These are phyloP conservation scores for Silene uniflora DNA, from an alignment of 148 eudicot genomes.

Conservation along the genomic window DNA sequence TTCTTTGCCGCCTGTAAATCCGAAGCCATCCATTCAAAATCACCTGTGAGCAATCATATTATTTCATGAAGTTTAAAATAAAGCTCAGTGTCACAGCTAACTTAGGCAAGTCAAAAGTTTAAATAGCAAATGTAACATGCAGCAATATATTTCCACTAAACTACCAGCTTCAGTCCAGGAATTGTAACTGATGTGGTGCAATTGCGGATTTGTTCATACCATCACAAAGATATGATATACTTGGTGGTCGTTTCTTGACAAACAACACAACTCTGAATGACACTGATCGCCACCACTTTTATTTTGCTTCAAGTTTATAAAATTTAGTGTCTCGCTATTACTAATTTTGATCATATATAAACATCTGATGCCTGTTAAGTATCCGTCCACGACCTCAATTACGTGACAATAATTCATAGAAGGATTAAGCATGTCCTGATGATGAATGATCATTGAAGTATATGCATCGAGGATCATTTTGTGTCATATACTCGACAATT, in stretches of 20 bases:
- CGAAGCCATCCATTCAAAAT: constrained; percentile 96
- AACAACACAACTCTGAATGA: neutral
- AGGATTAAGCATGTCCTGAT: constrained; percentile 1
- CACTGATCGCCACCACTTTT: neutral
- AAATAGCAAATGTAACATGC: neutral
- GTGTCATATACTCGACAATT: neutral
- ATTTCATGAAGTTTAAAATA: neutral
- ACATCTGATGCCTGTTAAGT: neutral
- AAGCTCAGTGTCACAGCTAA: neutral
- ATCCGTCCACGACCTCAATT: neutral
- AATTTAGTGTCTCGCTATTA: neutral
- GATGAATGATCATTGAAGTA: neutral
- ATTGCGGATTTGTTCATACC: neutral
- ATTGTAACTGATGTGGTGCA: neutral
- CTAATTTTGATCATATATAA: neutral
- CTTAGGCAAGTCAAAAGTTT: neutral
- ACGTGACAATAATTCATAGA: neutral
- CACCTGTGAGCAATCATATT: constrained; percentile 38
- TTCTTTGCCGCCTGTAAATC: constrained; percentile 78
- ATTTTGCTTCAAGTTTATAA: neutral
- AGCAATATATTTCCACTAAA: neutral
- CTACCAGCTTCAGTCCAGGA: neutral
- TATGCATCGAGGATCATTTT: neutral
- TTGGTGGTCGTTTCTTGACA: neutral
- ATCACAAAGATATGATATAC: neutral